Percentiles rank a stretch among this genome's conserved stretches.
These are phyloP conservation scores for Wickerhamomyces bovis DNA, from an alignment of 805 yeast genomes.

Conservation along the genomic window DNA sequence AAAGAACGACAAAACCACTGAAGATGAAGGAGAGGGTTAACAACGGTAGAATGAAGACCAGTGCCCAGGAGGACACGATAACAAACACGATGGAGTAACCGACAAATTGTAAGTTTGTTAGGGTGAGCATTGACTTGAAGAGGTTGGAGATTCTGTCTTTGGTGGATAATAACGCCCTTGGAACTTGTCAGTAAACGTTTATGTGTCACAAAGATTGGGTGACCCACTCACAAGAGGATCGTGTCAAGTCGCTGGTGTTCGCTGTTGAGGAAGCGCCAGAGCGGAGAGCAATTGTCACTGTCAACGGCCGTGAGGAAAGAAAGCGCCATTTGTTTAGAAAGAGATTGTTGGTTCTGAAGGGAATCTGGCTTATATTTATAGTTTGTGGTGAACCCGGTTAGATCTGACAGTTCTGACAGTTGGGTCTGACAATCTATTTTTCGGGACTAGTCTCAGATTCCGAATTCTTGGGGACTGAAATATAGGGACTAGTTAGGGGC, in stretches of 20 bases:
- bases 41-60: conserved; percentile 20
- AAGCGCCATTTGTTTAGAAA: neutral
- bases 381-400: neutral
- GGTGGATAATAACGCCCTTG: neutral
- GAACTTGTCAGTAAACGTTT: neutral
- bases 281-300: conserved; percentile 5
- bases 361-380: neutral
- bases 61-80: conserved; percentile 8
- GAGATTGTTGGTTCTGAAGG: neutral
- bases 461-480: too few relatives aligned
- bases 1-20: conserved; percentile 22
- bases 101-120: conserved; percentile 14
- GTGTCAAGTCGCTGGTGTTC: conserved; percentile 17
- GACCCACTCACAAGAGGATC: conserved; percentile 3
- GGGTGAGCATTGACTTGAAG: conserved; percentile 8
- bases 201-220: neutral
- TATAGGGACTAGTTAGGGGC: too few relatives aligned
- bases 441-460: neutral
- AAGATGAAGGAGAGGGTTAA: conserved; percentile 18
- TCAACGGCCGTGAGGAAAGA: neutral
- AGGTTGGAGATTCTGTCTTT: neutral
- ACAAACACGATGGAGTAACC: conserved; percentile 15
- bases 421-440: neutral
- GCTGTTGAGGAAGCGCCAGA: conserved; percentile 8
- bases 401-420: neutral